Base-by-base conservation (phyloP, 306 rosid species). In the Carpinus fangiana region DNA sequence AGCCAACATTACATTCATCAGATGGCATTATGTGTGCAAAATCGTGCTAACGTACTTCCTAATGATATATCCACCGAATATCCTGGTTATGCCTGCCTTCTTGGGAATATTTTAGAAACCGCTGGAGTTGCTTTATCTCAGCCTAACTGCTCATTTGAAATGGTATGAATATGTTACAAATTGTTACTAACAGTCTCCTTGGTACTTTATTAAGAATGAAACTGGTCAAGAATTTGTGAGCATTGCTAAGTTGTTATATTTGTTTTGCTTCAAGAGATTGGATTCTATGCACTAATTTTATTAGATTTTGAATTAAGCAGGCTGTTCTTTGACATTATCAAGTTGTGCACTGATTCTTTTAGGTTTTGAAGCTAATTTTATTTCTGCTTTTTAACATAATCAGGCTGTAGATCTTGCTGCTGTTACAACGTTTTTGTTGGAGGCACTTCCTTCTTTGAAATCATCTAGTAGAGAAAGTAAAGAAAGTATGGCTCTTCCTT, bases 21-120 rank as follows among this genome's bases (percentile, higher is more conserved):
- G 83, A 89, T 95, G 93, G 89, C 96, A 75, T 73, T 81, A 7
- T 93, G 76, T 80, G 87, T 91, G 88, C 88, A 90, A 77, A 87
- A 85, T 78, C 85, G 87, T 77, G 89, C 84, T 81, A 80, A 76
- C 80, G 78, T 83, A 72, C 97, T 95, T 48, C 97, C 99, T 12
- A 89, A 82, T 79, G 88, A 91, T 85, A 82, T 90, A 75, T 86
- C 98, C 23, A 79, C 82, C 54, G 96, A 91, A 74, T 84, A 87
- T 78, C 98, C 99, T 80, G 87, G 94, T 79, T 89, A 91, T 86
- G 99, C 96, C 72, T 95, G 99, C 85, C 93, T 95, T 79, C 92
- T 95, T 83, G 99, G 98, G 78, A 95, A 95, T 87, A 83, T 93
- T 73, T 79, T 95, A 74, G 97, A 95, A 90, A 85, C 90, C 80